A percentile compares a stretch with the other conserved stretches of the same genome.
Evolutionary conservation across 1,284 basidiomycete species (phyloP).

Genomic region (Tilletia indica): DNA sequence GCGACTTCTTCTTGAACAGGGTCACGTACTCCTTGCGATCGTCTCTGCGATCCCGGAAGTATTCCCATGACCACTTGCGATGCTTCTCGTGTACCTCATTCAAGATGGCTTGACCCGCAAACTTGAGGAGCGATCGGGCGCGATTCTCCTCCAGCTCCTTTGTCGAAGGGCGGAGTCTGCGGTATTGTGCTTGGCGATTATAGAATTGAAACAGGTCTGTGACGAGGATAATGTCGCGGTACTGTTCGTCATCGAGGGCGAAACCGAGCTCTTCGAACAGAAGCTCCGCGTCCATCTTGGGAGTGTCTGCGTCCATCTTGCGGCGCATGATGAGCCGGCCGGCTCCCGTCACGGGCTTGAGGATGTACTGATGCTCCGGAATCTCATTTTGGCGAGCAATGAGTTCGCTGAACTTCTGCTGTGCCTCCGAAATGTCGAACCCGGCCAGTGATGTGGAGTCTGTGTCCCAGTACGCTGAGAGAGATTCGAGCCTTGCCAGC

Average conservation of each 20-base stretch:
- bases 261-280: conserved; percentile 93
- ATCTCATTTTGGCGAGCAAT: conserved; percentile 47
- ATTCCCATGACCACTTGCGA: conserved; percentile 86
- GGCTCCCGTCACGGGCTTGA: conserved; percentile 93
- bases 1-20: conserved; percentile 75
- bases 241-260: conserved; percentile 89
- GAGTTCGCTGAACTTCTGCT: conserved; percentile 75
- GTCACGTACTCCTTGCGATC: conserved; percentile 79
- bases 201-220: conserved; percentile 98
- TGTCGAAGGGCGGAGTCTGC: conserved; percentile 66
- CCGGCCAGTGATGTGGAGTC: conserved; percentile 80
- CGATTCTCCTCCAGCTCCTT: conserved; percentile 68
- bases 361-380: conserved; percentile 79
- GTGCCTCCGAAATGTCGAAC: conserved; percentile 64
- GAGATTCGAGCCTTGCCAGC: conserved; percentile 79
- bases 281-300: conserved; percentile 83
- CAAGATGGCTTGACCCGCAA: conserved; percentile 78
- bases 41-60: conserved; percentile 83
- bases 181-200: conserved; percentile 74
- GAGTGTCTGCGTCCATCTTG: conserved; percentile 66
- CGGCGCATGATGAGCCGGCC: conserved; percentile 80
- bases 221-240: conserved; percentile 87
- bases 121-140: conserved; percentile 73
- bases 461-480: conserved; percentile 95
- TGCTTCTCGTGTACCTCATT: conserved; percentile 82